Conservation (phyloP, 352 stramenopile genomes). For the Pythium brachiatum region DNA sequence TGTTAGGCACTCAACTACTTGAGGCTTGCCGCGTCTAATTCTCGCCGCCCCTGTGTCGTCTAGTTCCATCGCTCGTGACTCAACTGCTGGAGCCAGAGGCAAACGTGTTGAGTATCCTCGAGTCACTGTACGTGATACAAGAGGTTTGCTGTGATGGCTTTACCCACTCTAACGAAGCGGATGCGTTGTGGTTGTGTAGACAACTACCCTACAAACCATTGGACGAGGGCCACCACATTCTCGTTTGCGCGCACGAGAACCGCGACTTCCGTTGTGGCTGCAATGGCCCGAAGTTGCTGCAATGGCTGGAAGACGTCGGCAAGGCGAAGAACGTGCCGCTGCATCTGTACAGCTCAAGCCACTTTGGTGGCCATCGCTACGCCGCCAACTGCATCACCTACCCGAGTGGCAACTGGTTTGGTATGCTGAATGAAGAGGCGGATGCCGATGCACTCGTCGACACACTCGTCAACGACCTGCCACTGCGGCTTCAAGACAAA, state of each 20-base stretch:
- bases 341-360: slow-evolving; percentile 61
- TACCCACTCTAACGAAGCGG: background rate
- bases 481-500: slow-evolving; percentile 43
- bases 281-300: slow-evolving; percentile 62
- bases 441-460: slow-evolving; percentile 45
- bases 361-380: slow-evolving; percentile 75
- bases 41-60: background rate
- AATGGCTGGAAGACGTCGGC: slow-evolving; percentile 52
- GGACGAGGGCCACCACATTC: slow-evolving; percentile 49
- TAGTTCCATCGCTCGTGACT: slow-evolving; percentile 16
- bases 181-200: slow-evolving; percentile 19
- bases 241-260: slow-evolving; percentile 64
- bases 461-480: slow-evolving; percentile 38
- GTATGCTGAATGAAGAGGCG: slow-evolving; percentile 53
- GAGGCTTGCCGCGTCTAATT: background rate
- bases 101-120: slow-evolving; percentile 7
- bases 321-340: slow-evolving; percentile 28
- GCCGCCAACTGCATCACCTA: slow-evolving; percentile 73
- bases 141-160: background rate
- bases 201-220: slow-evolving; percentile 39
- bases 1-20: no score
- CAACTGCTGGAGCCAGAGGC: slow-evolving; percentile 7
- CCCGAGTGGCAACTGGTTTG: slow-evolving; percentile 75
- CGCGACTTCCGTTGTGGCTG: slow-evolving; percentile 71
- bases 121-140: slow-evolving; percentile 9